Evolutionary conservation across 73 alveolate genomes (phyloP).

Genomic region (Tetrahymena elliotti): DNA sequence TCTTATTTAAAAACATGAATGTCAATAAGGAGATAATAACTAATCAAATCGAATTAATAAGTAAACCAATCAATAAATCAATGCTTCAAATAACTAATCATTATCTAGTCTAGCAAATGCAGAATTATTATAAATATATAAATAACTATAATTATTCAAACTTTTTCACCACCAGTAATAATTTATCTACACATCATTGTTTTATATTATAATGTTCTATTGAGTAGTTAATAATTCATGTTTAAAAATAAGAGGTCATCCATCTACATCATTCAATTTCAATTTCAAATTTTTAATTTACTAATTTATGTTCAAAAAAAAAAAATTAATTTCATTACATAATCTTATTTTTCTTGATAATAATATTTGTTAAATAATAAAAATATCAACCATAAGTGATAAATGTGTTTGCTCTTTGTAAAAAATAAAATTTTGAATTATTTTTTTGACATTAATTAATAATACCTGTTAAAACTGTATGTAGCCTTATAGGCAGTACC

Average conservation of each 20-base stretch:
- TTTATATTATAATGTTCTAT: not conserved
- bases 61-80: too few species aligned
- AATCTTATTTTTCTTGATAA: too few species aligned
- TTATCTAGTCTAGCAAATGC: not conserved
- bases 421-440: too few species aligned
- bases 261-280: not conserved
- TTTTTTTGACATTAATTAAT: too few species aligned
- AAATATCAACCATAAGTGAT: too few species aligned
- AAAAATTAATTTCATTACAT: too few species aligned
- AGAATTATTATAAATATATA: not conserved
- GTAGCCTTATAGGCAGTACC: too few species aligned
- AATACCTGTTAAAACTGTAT: too few species aligned
- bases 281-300: not conserved
- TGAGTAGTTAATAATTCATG: not conserved
- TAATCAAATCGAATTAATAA: not conserved
- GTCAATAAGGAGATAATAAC: not conserved
- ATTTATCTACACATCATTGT: not conserved
- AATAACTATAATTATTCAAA: not conserved
- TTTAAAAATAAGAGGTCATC: too few species aligned
- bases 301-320: too few species aligned
- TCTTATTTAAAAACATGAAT: not conserved
- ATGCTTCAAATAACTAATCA: not conserved
- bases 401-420: too few species aligned
- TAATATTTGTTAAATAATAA: too few species aligned
- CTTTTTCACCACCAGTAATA: not conserved